phyloP scores from a whole-genome alignment of 257 asterid genomes.

The Datura wrightii region DNA sequence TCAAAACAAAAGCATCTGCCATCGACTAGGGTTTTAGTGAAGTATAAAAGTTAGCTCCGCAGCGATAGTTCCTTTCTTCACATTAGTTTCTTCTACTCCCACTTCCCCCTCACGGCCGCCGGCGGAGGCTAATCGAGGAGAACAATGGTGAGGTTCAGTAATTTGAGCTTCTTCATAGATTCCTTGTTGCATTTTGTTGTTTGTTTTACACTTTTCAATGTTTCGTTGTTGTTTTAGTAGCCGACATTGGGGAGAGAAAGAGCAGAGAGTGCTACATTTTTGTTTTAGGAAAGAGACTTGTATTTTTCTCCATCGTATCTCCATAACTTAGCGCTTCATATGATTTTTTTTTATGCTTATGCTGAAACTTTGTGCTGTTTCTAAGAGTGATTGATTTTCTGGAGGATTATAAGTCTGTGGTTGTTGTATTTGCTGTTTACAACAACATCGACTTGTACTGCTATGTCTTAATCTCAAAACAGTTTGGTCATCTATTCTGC shows the following conservation, averaged over 20 bases:
- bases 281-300: neutral
- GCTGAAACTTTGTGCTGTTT: neutral
- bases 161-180: neutral
- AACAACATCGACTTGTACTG: neutral
- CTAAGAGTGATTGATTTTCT: neutral
- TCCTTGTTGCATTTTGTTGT: neutral
- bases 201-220: neutral
- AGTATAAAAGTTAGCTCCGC: neutral
- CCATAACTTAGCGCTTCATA: neutral
- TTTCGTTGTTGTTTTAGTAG: neutral
- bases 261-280: neutral
- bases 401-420: neutral
- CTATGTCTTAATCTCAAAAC: neutral
- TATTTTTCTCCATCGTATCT: neutral
- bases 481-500: neutral
- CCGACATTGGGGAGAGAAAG: neutral
- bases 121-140: neutral
- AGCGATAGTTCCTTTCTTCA: neutral
- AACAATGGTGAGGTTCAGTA: neutral
- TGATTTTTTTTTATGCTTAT: neutral
- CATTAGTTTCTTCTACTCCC: neutral
- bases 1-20: neutral
- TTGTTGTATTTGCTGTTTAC: neutral
- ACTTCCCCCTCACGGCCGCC: neutral
- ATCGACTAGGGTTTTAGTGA: conserved; percentile 27